Evolutionary conservation across 495 filamentous ascomycete genomes (phyloP).

Genomic region (Hyphodiscus hymeniophilus): DNA sequence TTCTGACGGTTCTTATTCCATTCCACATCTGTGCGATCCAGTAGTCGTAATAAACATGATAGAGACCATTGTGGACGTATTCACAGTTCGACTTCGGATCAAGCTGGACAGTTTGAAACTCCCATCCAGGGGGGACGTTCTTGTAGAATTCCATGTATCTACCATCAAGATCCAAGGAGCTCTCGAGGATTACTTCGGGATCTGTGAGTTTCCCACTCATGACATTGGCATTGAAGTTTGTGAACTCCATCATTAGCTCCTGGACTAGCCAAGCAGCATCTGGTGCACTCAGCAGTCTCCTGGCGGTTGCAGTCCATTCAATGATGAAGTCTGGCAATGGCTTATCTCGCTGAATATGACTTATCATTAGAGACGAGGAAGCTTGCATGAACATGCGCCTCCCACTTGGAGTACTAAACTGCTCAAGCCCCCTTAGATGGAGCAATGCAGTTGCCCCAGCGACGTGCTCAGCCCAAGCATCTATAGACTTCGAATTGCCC

Average conservation of each 20-base stretch:
- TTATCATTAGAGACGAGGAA: slow-evolving; percentile 34
- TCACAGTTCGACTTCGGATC: slow-evolving; percentile 24
- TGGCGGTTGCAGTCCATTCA: slow-evolving; percentile 28
- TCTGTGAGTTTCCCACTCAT: slow-evolving; percentile 30
- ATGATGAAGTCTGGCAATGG: slow-evolving; percentile 29
- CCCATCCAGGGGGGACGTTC: slow-evolving; percentile 32
- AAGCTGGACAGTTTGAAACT: slow-evolving; percentile 27
- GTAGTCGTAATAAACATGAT: slow-evolving; percentile 51
- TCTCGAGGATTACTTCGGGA: slow-evolving; percentile 35
- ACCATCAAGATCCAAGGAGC: slow-evolving; percentile 40
- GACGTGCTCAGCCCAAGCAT: slow-evolving; percentile 52
- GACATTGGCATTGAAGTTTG: slow-evolving; percentile 38
- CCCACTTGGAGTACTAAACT: slow-evolving; percentile 43
- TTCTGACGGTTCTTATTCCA: slow-evolving; percentile 52
- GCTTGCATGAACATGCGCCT: slow-evolving; percentile 49
- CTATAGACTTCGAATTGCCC: slow-evolving; percentile 33
- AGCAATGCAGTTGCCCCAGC: slow-evolving; percentile 51
- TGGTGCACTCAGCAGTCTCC: slow-evolving; percentile 10
- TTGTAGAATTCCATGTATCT: slow-evolving; percentile 37
- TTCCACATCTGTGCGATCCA: slow-evolving; percentile 58
- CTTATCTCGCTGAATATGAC: slow-evolving; percentile 27
- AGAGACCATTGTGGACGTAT: slow-evolving; percentile 43
- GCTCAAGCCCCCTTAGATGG: slow-evolving; percentile 45
- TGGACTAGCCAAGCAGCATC: slow-evolving; percentile 25
- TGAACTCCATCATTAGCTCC: slow-evolving; percentile 31